phyloP scores from a whole-genome alignment of 176 grass and related monocot genomes.

The Zoysia japonica region DNA sequence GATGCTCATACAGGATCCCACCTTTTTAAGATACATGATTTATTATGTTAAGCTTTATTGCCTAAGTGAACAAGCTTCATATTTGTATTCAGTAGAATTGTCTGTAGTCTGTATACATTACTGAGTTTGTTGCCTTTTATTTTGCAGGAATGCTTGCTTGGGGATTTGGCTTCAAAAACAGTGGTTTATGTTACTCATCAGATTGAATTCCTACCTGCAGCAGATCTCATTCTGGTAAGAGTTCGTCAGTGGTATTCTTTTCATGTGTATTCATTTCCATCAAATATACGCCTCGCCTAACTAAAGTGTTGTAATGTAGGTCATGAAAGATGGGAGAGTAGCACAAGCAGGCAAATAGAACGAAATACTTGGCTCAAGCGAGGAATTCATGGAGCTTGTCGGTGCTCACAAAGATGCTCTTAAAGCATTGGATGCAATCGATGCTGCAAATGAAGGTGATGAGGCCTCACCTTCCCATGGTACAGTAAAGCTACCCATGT shows the following conservation, averaged over 20 bases:
- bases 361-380: conserved; percentile 53
- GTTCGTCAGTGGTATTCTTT: conserved; percentile 4
- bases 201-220: conserved; percentile 80
- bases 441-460: background rate
- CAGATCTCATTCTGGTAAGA: conserved; percentile 86
- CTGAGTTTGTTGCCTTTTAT: conserved; percentile 7
- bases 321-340: conserved; percentile 78
- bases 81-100: no score
- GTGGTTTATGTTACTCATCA: conserved; percentile 94
- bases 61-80: no score
- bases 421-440: conserved; percentile 37
- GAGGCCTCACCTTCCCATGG: conserved; percentile 6
- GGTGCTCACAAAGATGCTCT: conserved; percentile 74
- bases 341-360: conserved; percentile 72
- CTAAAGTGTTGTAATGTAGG: conserved; percentile 16
- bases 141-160: conserved; percentile 77
- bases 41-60: background rate
- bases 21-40: conserved; percentile 44
- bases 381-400: conserved; percentile 82
- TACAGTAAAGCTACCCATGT: conserved; percentile 13
- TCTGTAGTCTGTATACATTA: background rate
- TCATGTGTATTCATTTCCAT: background rate
- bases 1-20: conserved; percentile 57
- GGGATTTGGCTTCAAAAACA: conserved; percentile 67
- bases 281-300: background rate